Base-by-base conservation (phyloP, 129 eudicot genomes). In the Glebionis coronaria region DNA sequence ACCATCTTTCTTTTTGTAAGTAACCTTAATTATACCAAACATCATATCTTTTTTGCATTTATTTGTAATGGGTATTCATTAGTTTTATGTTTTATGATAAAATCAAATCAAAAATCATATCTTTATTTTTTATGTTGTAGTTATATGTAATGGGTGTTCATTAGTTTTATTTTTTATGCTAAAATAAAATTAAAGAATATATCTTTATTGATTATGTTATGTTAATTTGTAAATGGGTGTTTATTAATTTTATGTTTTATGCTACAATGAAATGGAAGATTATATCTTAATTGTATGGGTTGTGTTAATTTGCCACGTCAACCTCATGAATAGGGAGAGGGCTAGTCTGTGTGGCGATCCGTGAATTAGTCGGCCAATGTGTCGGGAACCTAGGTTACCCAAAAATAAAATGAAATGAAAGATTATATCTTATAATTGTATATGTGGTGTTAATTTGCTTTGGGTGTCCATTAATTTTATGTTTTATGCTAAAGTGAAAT, bases 1-100 rank as follows among this genome's bases (percentile, higher is more conserved):
- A 12, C 57, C 65, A 73, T 53, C 58, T 44, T 8, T 56, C 44
- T 57, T 69, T 44, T 59, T 44, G 79, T 75, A 75, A 45, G 72
- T 44, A 20, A 15, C 31, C 49, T 20, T 44, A 54, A 53, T 3
- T 9, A 19, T 28, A 16, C 19, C 3, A 5, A 71, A 71, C 35
- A 28, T 54, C 55, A 20, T 31, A 74, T 47, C 45, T 58, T 75
- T 45, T 1, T 62, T 67, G 27, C 21, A 55, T 10, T 20, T 61
- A 31, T 44, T 25, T 51, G 12, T 49, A 51, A 55, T 55, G 60
- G 60, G 60, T 55, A 55, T 55, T 20, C 13, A 55, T 55, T 16
- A 55, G 25, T 54, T 54, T 19, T 55, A 23, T 23, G 25, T 23
- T 23, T 23, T 23, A 23, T 23, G 25, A 1, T 23, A 23, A 23